Evolutionary conservation across 805 yeast genomes (phyloP), one percentile per base, ranked within the genome.

Genomic region (Kazachstania martiniae): DNA sequence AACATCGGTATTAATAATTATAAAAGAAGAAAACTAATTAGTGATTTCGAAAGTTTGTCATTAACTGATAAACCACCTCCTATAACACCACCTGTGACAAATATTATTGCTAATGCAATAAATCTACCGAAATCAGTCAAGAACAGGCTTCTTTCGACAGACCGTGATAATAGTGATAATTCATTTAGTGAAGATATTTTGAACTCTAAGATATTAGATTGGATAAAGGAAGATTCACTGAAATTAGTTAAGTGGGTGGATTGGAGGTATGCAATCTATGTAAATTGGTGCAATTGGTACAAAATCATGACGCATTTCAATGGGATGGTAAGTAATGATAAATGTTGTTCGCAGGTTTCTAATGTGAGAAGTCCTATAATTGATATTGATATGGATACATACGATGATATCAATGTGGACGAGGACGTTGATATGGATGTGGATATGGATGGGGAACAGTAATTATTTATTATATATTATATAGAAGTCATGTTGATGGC

Each of bases 231-330:
- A 10, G 49, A 41, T 15, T 30, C 43, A 8, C 35, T 54, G 36
- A 56, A 54, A 26, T 18, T 60, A 10, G 41, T 56, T 6, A 41
- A 35, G 35, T 58, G 60, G 54, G 34, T 31, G 9, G 46, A 51
- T 32, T 38, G 46, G 33, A 27, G 35, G 5, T 18, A 28, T 9
- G 13, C 46, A 4, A 32, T 51, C 2, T 56, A 45, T 29, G 16
- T 35, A 3, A 38, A 36, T 7, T 60, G 65, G 65, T 37, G 44
- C 5, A 29, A 24, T 3, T 60, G 65, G 65, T 43, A 40, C 46
- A 33, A 21, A 36, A 36, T 24, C 28, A 31, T n/a, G n/a, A n/a
- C n/a, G n/a, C n/a, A n/a, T n/a, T n/a, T n/a, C n/a, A n/a, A n/a
- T n/a, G n/a, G n/a, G n/a, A 12, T 30, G 19, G 35, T 26, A 13